Conservation (phyloP, 495 filamentous ascomycete species). For the Penicillium dipodomyicola region DNA sequence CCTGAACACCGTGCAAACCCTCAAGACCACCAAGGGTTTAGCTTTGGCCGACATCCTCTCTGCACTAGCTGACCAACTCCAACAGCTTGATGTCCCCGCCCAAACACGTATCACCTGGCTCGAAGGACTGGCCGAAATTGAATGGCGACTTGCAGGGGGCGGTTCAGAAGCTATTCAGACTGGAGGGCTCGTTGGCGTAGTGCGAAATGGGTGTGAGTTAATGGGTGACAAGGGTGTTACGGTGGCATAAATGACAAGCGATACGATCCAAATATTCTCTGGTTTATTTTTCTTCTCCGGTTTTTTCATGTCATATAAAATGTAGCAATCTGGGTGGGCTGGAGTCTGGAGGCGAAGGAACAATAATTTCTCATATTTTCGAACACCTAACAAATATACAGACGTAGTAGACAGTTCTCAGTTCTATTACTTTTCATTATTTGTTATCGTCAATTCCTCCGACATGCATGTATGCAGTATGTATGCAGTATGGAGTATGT, state of each 20-base stretch:
- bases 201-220: constrained; percentile 82
- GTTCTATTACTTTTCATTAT: too few relatives aligned
- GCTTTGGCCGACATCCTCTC: constrained; percentile 93
- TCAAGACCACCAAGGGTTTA: constrained; percentile 84
- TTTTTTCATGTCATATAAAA: neutral
- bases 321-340: neutral
- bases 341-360: constrained; percentile 1
- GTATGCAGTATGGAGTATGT: too few relatives aligned
- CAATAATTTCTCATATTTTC: constrained; percentile 1
- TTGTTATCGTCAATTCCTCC: too few relatives aligned
- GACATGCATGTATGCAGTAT: too few relatives aligned
- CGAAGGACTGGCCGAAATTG: constrained; percentile 86
- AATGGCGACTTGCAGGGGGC: constrained; percentile 85
- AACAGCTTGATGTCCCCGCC: constrained; percentile 77
- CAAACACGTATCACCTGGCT: constrained; percentile 90
- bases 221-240: constrained; percentile 42
- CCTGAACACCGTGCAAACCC: constrained; percentile 76
- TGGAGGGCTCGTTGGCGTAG: constrained; percentile 83
- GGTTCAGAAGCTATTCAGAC: constrained; percentile 90
- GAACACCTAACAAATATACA: neutral
- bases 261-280: neutral
- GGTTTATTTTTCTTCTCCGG: neutral
- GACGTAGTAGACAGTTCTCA: too few relatives aligned
- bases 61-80: constrained; percentile 75
- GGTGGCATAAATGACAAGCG: constrained; percentile 19